Base-by-base conservation (phyloP, 257 asterid species). In the Ilex aquifolium region DNA sequence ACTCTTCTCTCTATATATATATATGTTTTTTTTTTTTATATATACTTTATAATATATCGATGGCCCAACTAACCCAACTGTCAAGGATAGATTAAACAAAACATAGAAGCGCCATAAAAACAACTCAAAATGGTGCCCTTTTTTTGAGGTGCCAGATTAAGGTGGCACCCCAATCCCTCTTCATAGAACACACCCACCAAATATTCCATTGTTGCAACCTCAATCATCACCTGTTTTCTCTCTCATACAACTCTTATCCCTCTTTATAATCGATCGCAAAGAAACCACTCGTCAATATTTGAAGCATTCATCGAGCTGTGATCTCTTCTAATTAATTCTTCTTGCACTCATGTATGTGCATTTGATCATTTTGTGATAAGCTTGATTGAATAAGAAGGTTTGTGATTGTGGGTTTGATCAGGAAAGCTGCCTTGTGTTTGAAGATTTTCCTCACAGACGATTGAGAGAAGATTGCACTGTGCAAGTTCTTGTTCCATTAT, bases 101-200 rank as follows among this genome's bases (percentile, higher is more conserved):
- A 2, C 14, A 46, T 11, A 10, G 74, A 69, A 74, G 62, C 82
- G 64, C 79, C 81, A 57, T 67, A 46, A 76, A 66, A 74, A 77
- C 87, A 82, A 73, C 86, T 84, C 88, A 81, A 74, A 85, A 83
- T 80, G 66, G 40, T 65, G 68, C 69, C 55, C 66, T 58, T 59
- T 65, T 21, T 21, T 71, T 66, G 57, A 67, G 73, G 62, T 48
- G 64, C 44, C 66, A 59, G 46, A 50, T 57, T 71, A 61, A 70
- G 60, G 56, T 66, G 73, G 65, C 77, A 60, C 60, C 77, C 0
- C 13, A 10, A 10, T 11, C n/a, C 48, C 64, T 52, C 65, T 63
- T 48, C 69, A 40, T 13, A 48, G 55, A 44, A 53, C 65, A 52
- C 70, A 68, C 48, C 71, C 68, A 69, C 64, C 78, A 54, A 65